Evolutionary conservation across 1,139 yeast species (phyloP).

Genomic region (Kurtzmaniella quercitrusa): DNA sequence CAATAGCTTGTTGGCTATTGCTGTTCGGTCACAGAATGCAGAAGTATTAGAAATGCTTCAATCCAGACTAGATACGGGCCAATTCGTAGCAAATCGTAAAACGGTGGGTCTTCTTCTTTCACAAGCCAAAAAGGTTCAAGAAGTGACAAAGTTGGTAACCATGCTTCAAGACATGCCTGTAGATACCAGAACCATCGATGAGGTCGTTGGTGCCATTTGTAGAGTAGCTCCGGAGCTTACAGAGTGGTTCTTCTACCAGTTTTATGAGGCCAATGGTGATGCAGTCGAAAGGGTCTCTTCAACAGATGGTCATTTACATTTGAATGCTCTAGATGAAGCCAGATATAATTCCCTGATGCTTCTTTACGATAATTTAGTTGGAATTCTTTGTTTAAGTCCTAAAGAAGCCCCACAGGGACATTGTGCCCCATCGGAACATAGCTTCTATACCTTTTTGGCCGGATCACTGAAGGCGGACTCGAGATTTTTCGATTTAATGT

Average conservation of each 20-base stretch:
- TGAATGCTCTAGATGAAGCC: slow-evolving; percentile 17
- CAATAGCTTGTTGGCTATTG: slow-evolving; percentile 4
- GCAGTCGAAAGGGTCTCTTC: not conserved
- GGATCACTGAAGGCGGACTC: not conserved
- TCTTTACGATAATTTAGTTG: slow-evolving; percentile 12
- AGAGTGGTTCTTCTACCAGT: not conserved
- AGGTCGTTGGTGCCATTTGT: not conserved
- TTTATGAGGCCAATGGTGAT: not conserved
- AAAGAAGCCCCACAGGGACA: slow-evolving; percentile 10
- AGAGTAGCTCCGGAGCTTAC: not conserved
- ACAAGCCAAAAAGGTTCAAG: not conserved
- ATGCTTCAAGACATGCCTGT: not conserved
- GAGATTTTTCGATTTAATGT: not conserved
- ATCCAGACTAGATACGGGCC: not conserved
- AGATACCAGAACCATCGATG: slow-evolving; percentile 3
- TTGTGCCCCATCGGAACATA: slow-evolving; percentile 20
- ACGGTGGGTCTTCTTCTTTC: slow-evolving; percentile 5
- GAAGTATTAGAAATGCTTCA: slow-evolving; percentile 2
- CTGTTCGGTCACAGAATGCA: not conserved
- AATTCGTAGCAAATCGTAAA: slow-evolving; percentile 2
- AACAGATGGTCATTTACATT: slow-evolving; percentile 11
- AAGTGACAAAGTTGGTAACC: not conserved
- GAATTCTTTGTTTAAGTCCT: slow-evolving; percentile 21
- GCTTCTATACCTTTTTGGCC: slow-evolving; percentile 21
- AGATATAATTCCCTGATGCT: slow-evolving; percentile 15